Evolutionary conservation across 306 rosid species (phyloP).

Genomic region (Urtica urens): DNA sequence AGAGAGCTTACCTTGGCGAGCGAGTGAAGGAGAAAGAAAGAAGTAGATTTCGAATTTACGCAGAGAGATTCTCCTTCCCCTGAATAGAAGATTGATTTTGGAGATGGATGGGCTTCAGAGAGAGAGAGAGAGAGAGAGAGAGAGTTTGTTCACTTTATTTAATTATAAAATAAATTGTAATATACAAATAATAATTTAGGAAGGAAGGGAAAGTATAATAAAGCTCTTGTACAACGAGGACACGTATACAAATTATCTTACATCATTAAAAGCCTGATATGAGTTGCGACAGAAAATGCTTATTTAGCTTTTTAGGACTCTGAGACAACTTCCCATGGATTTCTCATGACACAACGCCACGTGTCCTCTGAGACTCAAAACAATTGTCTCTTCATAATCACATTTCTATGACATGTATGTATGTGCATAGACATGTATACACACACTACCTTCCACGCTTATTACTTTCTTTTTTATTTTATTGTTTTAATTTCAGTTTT

Average conservation of each 20-base stretch:
- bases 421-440: no score
- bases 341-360: conserved; percentile 29
- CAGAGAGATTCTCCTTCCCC: conserved; percentile 3
- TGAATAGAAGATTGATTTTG: no score
- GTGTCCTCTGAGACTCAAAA: conserved; percentile 16
- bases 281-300: conserved; percentile 25
- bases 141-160: background rate
- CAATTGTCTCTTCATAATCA: background rate
- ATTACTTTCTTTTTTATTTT: conserved; percentile 1
- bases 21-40: background rate
- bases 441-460: background rate
- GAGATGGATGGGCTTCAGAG: conserved; percentile 8
- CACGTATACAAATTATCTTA: conserved; percentile 30
- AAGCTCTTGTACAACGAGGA: conserved; percentile 13
- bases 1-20: background rate
- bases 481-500: no score
- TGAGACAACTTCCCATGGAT: conserved; percentile 23
- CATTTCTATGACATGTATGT: no score
- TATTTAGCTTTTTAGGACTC: conserved; percentile 7
- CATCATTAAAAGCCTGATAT: conserved; percentile 10
- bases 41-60: background rate
- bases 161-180: background rate
- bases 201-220: background rate
- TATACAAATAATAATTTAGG: background rate
- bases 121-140: conserved; percentile 6